Evolutionary conservation across 192 early-diverging fungal species (phyloP), one percentile per base, ranked within the genome.

Genomic region (Umbelopsis ramanniana): DNA sequence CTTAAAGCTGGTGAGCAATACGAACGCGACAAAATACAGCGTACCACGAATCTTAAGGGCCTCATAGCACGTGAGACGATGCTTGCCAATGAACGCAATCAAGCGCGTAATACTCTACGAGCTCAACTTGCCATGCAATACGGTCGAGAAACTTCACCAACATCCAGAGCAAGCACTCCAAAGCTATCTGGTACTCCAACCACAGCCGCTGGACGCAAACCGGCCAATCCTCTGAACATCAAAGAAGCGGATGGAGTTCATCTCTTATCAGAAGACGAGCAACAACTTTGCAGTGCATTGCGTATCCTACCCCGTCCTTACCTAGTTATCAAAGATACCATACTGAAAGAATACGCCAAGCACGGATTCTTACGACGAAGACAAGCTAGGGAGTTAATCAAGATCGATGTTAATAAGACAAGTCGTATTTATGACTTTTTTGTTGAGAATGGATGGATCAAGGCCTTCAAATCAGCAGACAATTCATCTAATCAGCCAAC

Each of bases 391-490:
- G 86, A 92, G 53, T 74, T 99, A 68, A 90, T 96, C 81, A 94
- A 93, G 81, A 96, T 98, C 69, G 97, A 99, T 78, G 92, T 91
- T 5, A 90, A 91, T 82, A 98, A 95, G 77, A 93, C 95, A 4
- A 86, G 85, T 75, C 79, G 85, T 74, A 89, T 99, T 10, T 97
- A 92, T 73, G 94, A 98, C 73, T 97, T 97, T 78, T 99, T 97
- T 77, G 89, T 96, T 10, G 88, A 93, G 69, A 92, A 85, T 77
- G 95, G 96, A 7, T 98, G 97, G 97, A 92, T 98, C 77, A 89
- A 91, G 55, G 77, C 85, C 7, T 73, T 68, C 19, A 74, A 75
- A 52, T 43, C 50, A 3, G 50, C 37, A 53, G 69, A 47, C 11
- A 52, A 70, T 40, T 22, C 37, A 22, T 46, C 50, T 12, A 70